A percentile compares a stretch with the other conserved stretches of the same genome.
Evolutionary conservation across 2,329 filamentous ascomycete genomes (phyloP).

Genomic region (Ophiostoma piceae): DNA sequence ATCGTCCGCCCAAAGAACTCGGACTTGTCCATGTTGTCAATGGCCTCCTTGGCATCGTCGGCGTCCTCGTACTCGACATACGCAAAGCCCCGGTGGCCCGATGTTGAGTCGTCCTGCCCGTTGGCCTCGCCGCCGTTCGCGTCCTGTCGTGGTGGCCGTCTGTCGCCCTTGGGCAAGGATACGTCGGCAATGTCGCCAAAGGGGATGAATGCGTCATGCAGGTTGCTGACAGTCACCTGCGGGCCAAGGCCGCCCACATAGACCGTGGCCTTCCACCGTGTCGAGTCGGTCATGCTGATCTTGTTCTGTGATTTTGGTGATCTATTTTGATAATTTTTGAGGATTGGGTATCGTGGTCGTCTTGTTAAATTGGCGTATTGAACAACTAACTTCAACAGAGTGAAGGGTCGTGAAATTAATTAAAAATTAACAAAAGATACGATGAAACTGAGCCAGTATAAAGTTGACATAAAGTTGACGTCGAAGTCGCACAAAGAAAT

Average conservation of each 20-base stretch:
- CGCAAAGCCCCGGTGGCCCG: slow-evolving; percentile 76
- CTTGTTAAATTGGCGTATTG: not conserved
- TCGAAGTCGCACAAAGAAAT: not conserved
- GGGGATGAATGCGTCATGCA: slow-evolving; percentile 89
- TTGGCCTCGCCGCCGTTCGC: not conserved
- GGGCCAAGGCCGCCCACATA: slow-evolving; percentile 86
- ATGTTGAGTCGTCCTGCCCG: not conserved
- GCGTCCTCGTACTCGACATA: slow-evolving; percentile 91
- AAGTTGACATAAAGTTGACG: not conserved
- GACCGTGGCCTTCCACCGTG: slow-evolving; percentile 83
- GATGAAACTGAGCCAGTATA: not conserved
- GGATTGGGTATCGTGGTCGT: not conserved
- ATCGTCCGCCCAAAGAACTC: slow-evolving; percentile 90
- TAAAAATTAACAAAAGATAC: not conserved
- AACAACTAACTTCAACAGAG: not conserved
- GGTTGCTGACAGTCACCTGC: slow-evolving; percentile 65
- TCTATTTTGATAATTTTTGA: not conserved
- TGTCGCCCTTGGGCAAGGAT: slow-evolving; percentile 80
- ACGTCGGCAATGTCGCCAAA: slow-evolving; percentile 95
- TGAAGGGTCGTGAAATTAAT: not conserved
- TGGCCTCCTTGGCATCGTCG: slow-evolving; percentile 85
- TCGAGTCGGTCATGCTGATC: slow-evolving; percentile 66
- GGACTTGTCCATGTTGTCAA: slow-evolving; percentile 98
- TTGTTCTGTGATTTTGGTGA: not conserved
- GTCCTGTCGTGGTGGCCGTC: slow-evolving; percentile 36